Evolutionary conservation across 352 stramenopile species (phyloP).

Genomic region (Globisporangium nunn): DNA sequence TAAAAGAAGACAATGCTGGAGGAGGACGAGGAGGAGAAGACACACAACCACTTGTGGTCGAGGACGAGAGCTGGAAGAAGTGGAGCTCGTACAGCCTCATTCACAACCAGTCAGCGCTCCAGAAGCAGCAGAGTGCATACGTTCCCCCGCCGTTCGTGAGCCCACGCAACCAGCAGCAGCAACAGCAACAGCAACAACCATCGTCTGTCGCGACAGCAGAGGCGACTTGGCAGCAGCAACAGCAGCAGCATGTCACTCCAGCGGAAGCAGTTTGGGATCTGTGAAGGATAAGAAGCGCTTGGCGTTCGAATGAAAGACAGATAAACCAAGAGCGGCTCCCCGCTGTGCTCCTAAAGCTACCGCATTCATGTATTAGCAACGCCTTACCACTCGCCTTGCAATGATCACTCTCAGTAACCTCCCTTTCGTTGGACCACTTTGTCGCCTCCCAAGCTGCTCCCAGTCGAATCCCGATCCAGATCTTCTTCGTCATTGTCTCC

Average conservation of each 20-base stretch:
- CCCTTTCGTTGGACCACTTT: background rate
- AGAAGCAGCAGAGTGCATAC: slow-evolving; percentile 31
- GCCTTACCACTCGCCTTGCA: no score
- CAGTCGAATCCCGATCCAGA: background rate
- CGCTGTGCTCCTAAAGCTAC: background rate
- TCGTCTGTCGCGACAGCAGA: slow-evolving; percentile 21
- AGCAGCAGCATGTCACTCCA: slow-evolving; percentile 10
- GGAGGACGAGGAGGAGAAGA: background rate
- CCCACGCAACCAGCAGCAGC: slow-evolving; percentile 2
- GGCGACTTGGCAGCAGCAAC: slow-evolving; percentile 35
- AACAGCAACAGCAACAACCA: slow-evolving; percentile 16
- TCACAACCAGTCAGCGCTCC: slow-evolving; percentile 27
- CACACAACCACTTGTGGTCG: slow-evolving; percentile 49
- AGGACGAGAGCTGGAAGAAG: slow-evolving; percentile 81
- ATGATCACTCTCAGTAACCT: background rate
- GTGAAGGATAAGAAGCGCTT: slow-evolving; percentile 10
- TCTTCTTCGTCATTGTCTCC: slow-evolving; percentile 10
- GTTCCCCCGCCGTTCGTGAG: slow-evolving; percentile 47
- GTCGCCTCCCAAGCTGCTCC: background rate
- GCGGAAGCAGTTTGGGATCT: slow-evolving; percentile 74
- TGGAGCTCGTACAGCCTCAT: slow-evolving; percentile 75
- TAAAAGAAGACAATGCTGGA: background rate
- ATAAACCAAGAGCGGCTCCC: background rate
- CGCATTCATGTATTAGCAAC: background rate
- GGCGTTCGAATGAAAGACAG: background rate